phyloP scores from a whole-genome alignment of 352 stramenopile genomes.

The Globisporangium lucens region DNA sequence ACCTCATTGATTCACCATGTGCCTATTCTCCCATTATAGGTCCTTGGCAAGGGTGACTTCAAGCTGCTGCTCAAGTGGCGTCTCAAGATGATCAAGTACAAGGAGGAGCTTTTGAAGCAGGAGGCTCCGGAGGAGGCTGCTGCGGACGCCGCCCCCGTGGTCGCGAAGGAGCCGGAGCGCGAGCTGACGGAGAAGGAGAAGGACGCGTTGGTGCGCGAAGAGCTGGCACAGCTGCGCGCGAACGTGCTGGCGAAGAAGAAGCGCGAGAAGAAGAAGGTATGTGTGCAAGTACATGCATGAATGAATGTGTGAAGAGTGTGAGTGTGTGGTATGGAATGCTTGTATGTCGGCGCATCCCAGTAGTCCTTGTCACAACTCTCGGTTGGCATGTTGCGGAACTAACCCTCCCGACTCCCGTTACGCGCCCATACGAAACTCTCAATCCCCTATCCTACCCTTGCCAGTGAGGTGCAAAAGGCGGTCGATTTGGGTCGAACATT shows the following conservation, averaged over 20 bases:
- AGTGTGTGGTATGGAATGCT: slow-evolving; percentile 19
- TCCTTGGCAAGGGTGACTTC: slow-evolving; percentile 98
- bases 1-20: not conserved
- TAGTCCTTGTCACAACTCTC: slow-evolving; percentile 82
- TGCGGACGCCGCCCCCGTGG: slow-evolving; percentile 16
- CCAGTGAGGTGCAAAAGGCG: slow-evolving; percentile 43
- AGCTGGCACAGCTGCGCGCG: slow-evolving; percentile 73
- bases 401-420: slow-evolving; percentile 91
- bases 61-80: slow-evolving; percentile 97
- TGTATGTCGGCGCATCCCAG: slow-evolving; percentile 68
- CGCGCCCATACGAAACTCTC: slow-evolving; percentile 61
- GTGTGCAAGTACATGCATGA: slow-evolving; percentile 6
- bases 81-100: slow-evolving; percentile 90
- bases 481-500: slow-evolving; percentile 80
- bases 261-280: slow-evolving; percentile 89
- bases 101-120: slow-evolving; percentile 75
- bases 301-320: slow-evolving; percentile 17
- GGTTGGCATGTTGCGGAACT: slow-evolving; percentile 85
- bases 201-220: slow-evolving; percentile 78
- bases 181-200: slow-evolving; percentile 82
- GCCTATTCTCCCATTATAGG: slow-evolving; percentile 29
- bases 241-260: slow-evolving; percentile 85
- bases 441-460: slow-evolving; percentile 57
- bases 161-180: slow-evolving; percentile 32
- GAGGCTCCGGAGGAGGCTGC: slow-evolving; percentile 28